Conservation (phyloP, 345 rosid genomes). For the Eucalyptus cloeziana region DNA sequence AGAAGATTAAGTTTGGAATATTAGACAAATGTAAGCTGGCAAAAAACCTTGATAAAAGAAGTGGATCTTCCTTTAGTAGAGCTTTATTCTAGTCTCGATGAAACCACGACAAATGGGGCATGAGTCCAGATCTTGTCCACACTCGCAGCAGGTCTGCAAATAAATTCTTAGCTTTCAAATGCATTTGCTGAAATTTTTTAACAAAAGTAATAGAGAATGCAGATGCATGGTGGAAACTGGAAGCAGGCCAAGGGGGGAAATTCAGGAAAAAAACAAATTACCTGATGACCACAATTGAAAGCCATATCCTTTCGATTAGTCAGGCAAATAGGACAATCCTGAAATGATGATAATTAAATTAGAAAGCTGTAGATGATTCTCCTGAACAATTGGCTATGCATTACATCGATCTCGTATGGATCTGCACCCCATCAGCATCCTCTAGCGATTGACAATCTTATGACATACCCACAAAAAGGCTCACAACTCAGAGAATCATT, state of each 20-base stretch:
- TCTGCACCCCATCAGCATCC: not conserved
- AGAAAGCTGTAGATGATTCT: not conserved
- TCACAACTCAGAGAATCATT: not conserved
- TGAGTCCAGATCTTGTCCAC: conserved; percentile 59
- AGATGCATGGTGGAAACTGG: not conserved
- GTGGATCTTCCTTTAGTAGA: conserved; percentile 27
- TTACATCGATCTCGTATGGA: not conserved
- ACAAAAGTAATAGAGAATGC: not conserved
- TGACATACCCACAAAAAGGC: not conserved
- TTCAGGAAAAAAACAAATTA: not conserved
- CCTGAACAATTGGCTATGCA: not conserved
- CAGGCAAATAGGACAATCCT: conserved; percentile 64
- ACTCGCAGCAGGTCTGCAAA: conserved; percentile 75
- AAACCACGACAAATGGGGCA: conserved; percentile 83
- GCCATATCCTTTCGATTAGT: conserved; percentile 58
- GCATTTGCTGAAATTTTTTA: not conserved
- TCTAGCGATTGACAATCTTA: not conserved
- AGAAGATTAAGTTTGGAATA: not conserved
- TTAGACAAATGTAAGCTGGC: not conserved
- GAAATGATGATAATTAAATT: not conserved
- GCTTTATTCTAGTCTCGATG: conserved; percentile 73
- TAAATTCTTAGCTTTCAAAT: not conserved
- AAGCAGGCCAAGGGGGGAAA: not conserved
- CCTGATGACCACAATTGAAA: conserved; percentile 83
- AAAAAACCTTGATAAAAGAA: not conserved